Percentiles rank a stretch among this genome's conserved stretches.
Evolutionary conservation across 345 rosid species (phyloP).

Genomic region (Sonneratia alba): DNA sequence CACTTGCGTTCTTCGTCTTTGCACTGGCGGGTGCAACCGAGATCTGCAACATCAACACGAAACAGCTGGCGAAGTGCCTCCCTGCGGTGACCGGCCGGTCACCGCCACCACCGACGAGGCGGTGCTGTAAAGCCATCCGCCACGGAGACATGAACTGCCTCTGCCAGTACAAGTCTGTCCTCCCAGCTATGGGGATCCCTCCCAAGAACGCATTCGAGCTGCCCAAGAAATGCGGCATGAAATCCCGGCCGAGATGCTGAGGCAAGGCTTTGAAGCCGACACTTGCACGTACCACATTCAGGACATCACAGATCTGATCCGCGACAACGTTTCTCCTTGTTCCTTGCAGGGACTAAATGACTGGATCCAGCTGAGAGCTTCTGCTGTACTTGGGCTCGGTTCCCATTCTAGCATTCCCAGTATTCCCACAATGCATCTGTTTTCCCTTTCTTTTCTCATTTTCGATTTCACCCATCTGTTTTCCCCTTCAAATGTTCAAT

Average conservation of each 20-base stretch:
- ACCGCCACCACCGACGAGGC: conserved; percentile 32
- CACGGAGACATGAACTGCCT: conserved; percentile 35
- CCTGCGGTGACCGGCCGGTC: conserved; percentile 37
- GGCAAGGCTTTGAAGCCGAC: conserved; percentile 6
- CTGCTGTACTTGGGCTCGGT: too few relatives aligned
- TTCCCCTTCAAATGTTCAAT: too few relatives aligned
- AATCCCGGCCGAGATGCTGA: conserved; percentile 28
- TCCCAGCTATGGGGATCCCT: conserved; percentile 33
- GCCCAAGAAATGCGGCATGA: conserved; percentile 33
- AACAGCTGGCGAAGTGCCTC: conserved; percentile 27
- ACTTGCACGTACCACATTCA: neutral
- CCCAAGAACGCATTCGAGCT: conserved; percentile 36
- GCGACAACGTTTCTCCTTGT: neutral
- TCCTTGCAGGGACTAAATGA: conserved; percentile 1
- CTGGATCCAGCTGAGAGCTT: neutral
- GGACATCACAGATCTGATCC: neutral
- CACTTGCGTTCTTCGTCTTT: neutral
- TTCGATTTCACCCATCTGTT: too few relatives aligned
- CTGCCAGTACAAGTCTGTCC: conserved; percentile 32
- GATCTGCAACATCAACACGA: conserved; percentile 32
- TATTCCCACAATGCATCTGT: too few relatives aligned
- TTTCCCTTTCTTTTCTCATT: too few relatives aligned
- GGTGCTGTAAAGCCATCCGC: conserved; percentile 33
- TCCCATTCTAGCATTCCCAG: too few relatives aligned
- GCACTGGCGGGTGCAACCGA: neutral